Conservation (phyloP, 805 yeast species). For the Candida khao-thaluensis region DNA sequence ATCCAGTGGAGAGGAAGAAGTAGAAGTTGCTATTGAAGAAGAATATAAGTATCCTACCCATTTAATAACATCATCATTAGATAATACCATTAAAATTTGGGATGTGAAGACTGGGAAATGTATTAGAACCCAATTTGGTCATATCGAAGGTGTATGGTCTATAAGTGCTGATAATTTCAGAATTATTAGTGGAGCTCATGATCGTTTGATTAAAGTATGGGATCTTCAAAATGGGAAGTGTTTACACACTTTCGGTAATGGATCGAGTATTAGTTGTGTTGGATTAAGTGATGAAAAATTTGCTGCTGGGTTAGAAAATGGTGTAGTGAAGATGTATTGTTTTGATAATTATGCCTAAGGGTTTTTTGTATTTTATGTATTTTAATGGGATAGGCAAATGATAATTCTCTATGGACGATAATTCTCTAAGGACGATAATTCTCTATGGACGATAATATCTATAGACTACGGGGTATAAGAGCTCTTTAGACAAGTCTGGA, state of each 20-base stretch:
- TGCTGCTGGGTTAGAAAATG: constrained; percentile 88
- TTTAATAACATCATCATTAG: constrained; percentile 81
- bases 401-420: no score
- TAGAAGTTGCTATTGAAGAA: constrained; percentile 17
- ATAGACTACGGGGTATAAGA: no score
- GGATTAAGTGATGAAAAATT: constrained; percentile 86
- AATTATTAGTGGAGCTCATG: constrained; percentile 93
- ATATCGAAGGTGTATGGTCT: constrained; percentile 97
- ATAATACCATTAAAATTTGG: constrained; percentile 92
- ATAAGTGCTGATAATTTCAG: constrained; percentile 95
- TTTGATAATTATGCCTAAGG: constrained; percentile 47
- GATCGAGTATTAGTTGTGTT: constrained; percentile 60
- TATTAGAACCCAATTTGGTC: constrained; percentile 93
- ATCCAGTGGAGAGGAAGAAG: constrained; percentile 17
- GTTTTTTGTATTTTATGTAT: constrained; percentile 2
- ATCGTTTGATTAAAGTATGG: constrained; percentile 88
- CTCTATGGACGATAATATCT: no score
- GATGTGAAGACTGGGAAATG: constrained; percentile 84
- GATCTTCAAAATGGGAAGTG: constrained; percentile 93
- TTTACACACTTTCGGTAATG: constrained; percentile 87
- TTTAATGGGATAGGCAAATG: constrained; percentile 5
- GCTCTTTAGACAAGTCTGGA: no score
- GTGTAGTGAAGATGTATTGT: constrained; percentile 79
- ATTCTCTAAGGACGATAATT: no score
- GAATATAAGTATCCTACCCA: constrained; percentile 65